Evolutionary conservation across 192 early-diverging fungal genomes (phyloP), one percentile per base, ranked within the genome.

Genomic region (Umbelopsis sp.): DNA sequence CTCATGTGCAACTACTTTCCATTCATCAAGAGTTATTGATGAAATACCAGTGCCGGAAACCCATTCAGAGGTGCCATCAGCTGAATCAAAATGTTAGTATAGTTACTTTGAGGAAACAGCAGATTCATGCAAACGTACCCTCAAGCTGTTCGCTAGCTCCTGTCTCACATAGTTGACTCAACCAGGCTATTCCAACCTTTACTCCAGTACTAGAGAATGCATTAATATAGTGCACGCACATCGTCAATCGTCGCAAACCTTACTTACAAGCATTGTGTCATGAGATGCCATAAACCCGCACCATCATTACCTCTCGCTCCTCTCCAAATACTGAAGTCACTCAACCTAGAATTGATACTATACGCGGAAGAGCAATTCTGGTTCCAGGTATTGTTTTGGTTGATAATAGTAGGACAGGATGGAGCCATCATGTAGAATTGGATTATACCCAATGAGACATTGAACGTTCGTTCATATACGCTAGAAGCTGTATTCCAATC

Each of bases 1-100:
- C 80, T 97, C 96, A 75, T 98, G 96, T 23, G 96, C 96, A 4
- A 96, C 91, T 3, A 98, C 93, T 81, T 94, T 94, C 95, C 95
- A 98, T 78, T 95, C 92, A 67, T 90, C 89, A 45, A 88, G 81
- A 9, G 87, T 87, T 33, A 89, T 87, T 0, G 95, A 92, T 13
- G 93, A 94, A 1, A 98, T 91, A 27, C 90, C 96, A 0, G 92
- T 91, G 8, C 95, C 95, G n/a, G 93, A 92, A 1, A 92, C 91
- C 74, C 74, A 76, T 21, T 76, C 74, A 27, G 53, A 76, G 5
- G 69, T 67, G 18, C 74, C 74, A 50, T 76, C 69, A 25, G 70
- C 74, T 75, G 33, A n/a, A 15, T 12, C 12, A 44, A 15, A 16
- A 4, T 13, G 23, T 37, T 2, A 52, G 23, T 52, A 23, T 21